Conservation (phyloP, 23 red algal genomes). For the Chondrus crispus region DNA sequence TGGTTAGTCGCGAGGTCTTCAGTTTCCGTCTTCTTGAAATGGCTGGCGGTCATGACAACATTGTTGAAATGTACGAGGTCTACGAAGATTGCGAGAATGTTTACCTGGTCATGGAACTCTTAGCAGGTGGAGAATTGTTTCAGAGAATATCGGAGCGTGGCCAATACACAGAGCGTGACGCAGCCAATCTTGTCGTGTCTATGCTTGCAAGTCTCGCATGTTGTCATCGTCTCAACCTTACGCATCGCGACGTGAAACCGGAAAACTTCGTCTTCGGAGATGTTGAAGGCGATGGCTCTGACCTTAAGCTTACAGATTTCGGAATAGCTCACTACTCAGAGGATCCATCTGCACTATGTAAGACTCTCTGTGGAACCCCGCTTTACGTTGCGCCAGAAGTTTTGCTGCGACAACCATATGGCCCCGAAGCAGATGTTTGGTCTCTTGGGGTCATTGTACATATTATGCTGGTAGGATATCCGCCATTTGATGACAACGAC, state of each 20-base stretch:
- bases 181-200: conserved; percentile 52
- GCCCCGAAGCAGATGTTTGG: conserved; percentile 94
- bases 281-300: conserved; percentile 35
- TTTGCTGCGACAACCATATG: conserved; percentile 83
- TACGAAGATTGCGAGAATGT: conserved; percentile 75
- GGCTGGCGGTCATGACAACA: conserved; percentile 70
- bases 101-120: conserved; percentile 87
- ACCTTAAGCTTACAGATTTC: conserved; percentile 93
- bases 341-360: conserved; percentile 62
- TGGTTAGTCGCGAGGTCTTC: conserved; percentile 66
- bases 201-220: conserved; percentile 73
- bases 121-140: conserved; percentile 81
- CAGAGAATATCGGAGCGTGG: conserved; percentile 69
- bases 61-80: conserved; percentile 83
- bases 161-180: conserved; percentile 81
- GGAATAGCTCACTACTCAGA: conserved; percentile 78
- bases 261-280: conserved; percentile 85
- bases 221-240: conserved; percentile 77
- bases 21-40: conserved; percentile 66
- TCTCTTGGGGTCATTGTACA: conserved; percentile 92
- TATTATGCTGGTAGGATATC: conserved; percentile 93
- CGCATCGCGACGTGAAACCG: conserved; percentile 90
- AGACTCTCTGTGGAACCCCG: conserved; percentile 82
- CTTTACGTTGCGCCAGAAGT: conserved; percentile 99
- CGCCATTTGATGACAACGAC: conserved; percentile 91